Evolutionary conservation across 2,329 filamentous ascomycete species (phyloP).

Genomic region (Ceratocystis cubensis): DNA sequence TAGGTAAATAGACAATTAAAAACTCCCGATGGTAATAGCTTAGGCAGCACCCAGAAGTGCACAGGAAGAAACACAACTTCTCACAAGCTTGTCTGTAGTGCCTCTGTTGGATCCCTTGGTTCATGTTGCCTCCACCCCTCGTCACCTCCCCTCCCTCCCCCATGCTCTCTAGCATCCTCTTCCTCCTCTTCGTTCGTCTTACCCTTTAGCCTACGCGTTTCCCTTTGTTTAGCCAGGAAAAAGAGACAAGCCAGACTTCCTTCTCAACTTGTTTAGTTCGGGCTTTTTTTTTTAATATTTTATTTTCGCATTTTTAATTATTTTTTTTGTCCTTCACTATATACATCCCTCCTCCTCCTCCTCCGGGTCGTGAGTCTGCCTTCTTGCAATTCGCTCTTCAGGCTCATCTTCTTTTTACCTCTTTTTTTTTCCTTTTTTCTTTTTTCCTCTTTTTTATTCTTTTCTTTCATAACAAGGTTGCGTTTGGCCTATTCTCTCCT

Average conservation of each 20-base stretch:
- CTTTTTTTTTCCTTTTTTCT: background rate
- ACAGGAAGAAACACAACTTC: background rate
- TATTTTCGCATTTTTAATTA: background rate
- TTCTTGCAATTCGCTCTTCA: background rate
- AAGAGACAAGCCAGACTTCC: slow-evolving; percentile 1
- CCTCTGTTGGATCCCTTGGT: background rate
- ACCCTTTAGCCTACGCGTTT: background rate
- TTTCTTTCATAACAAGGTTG: background rate
- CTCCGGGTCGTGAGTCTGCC: background rate
- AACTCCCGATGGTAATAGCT: background rate
- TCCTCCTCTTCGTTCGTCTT: background rate
- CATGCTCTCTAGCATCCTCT: too few species aligned
- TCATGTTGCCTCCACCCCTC: background rate
- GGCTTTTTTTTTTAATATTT: background rate
- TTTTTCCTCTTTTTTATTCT: background rate
- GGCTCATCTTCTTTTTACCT: background rate
- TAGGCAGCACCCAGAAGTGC: background rate
- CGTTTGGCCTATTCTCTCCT: background rate
- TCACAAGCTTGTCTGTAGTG: background rate
- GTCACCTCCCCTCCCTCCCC: background rate
- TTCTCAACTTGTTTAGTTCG: background rate
- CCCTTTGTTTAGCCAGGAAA: background rate
- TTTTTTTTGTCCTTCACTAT: background rate
- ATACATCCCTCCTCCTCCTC: background rate
- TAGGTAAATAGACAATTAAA: background rate